Evolutionary conservation across 2,329 filamentous ascomycete species (phyloP).

Genomic region (Didymella arachidicola): DNA sequence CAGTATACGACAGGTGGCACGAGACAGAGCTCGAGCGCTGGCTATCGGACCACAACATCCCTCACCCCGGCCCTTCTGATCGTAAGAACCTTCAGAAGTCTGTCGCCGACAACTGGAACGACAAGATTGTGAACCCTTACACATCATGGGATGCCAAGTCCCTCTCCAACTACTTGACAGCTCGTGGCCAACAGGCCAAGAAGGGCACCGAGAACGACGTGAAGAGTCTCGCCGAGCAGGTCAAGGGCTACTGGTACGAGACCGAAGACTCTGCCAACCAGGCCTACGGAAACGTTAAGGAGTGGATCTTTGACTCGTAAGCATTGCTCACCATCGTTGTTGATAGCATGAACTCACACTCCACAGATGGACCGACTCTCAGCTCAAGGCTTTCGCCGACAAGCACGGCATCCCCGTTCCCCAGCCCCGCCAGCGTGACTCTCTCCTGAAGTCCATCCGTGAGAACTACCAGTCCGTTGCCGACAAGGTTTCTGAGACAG

Average conservation of each 20-base stretch:
- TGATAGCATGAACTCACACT: slow-evolving; percentile 47
- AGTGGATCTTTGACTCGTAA: slow-evolving; percentile 90
- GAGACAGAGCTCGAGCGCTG: slow-evolving; percentile 97
- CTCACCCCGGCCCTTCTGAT: slow-evolving; percentile 88
- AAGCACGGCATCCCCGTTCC: slow-evolving; percentile 86
- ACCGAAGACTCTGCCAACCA: slow-evolving; percentile 77
- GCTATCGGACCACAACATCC: slow-evolving; percentile 90
- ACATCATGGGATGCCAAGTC: slow-evolving; percentile 76
- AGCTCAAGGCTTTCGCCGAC: slow-evolving; percentile 92
- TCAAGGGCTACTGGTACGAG: slow-evolving; percentile 79
- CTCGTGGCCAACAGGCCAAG: slow-evolving; percentile 75
- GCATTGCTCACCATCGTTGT: slow-evolving; percentile 1
- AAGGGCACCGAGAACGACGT: slow-evolving; percentile 71
- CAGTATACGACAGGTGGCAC: slow-evolving; percentile 99
- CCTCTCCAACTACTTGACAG: slow-evolving; percentile 71
- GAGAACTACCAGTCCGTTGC: slow-evolving; percentile 82
- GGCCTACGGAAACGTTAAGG: slow-evolving; percentile 75
- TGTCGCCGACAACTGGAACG: slow-evolving; percentile 90
- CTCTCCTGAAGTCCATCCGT: slow-evolving; percentile 77
- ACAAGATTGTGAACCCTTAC: slow-evolving; percentile 77
- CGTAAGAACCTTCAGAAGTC: slow-evolving; percentile 92
- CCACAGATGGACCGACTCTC: slow-evolving; percentile 85
- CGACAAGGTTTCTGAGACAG: slow-evolving; percentile 77
- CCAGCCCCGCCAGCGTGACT: slow-evolving; percentile 85
- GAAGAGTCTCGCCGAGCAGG: slow-evolving; percentile 72